Conservation (phyloP, 2,329 filamentous ascomycete genomes). For the Colletotrichum sp. region DNA sequence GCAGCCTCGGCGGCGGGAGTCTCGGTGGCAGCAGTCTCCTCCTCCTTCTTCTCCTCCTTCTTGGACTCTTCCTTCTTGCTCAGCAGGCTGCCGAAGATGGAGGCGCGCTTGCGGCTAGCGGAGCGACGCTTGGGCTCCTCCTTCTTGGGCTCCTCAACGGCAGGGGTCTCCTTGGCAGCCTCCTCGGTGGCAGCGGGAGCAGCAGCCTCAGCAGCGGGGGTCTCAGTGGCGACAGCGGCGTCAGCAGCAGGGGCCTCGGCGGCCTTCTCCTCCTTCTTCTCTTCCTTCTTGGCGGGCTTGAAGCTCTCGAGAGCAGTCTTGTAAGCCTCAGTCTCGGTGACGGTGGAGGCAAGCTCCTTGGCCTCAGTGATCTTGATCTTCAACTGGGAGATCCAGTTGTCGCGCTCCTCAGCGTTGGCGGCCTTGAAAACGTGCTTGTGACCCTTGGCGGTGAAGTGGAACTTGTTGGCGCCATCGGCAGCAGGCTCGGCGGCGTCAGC, state of each 20-base stretch:
- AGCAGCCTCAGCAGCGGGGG: constrained; percentile 30
- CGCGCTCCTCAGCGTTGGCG: constrained; percentile 73
- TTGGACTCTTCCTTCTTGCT: constrained; percentile 60
- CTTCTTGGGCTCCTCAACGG: constrained; percentile 48
- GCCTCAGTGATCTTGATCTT: constrained; percentile 85
- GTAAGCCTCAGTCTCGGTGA: constrained; percentile 84
- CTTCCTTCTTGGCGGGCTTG: constrained; percentile 50
- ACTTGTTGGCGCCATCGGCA: constrained; percentile 79
- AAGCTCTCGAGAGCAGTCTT: constrained; percentile 81
- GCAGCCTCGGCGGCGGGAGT: constrained; percentile 33
- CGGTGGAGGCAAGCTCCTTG: constrained; percentile 76
- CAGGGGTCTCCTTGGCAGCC: constrained; percentile 37
- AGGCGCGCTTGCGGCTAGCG: constrained; percentile 68
- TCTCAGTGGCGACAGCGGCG: constrained; percentile 34
- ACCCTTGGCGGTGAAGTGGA: constrained; percentile 82
- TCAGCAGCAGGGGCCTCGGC: constrained; percentile 45
- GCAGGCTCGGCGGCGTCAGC: constrained; percentile 72
- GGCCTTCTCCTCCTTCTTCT: constrained; percentile 54
- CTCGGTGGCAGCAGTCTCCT: constrained; percentile 35
- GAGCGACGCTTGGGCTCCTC: constrained; percentile 68
- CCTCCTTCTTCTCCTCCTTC: constrained; percentile 49
- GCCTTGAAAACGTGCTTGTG: constrained; percentile 97
- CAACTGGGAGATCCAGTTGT: constrained; percentile 88
- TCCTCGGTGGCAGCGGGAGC: constrained; percentile 31
- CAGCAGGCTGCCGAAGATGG: constrained; percentile 64